Percentiles rank a stretch among this genome's conserved stretches.
phyloP scores from a whole-genome alignment of 805 yeast genomes.

The Wickerhamiella nectarea region DNA sequence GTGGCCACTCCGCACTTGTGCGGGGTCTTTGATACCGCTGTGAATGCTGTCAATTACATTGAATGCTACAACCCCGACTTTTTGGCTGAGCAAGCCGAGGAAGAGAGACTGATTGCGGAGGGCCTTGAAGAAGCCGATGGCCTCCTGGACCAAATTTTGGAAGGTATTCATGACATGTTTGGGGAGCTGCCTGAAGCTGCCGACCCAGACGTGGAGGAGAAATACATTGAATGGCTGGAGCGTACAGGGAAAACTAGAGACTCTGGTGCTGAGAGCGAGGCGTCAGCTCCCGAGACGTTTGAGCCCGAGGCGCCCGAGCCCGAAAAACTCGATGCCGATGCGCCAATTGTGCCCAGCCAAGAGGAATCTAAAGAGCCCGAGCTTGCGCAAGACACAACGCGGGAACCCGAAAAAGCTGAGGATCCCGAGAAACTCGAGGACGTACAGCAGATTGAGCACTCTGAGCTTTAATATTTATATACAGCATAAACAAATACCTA shows the following conservation, averaged over 20 bases:
- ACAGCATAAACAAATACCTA: not conserved
- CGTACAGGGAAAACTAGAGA: not conserved
- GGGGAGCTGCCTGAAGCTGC: not conserved
- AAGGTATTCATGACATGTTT: not conserved
- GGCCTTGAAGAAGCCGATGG: not conserved
- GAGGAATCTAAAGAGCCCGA: not conserved
- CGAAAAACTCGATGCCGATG: not conserved
- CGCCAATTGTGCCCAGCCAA: not conserved
- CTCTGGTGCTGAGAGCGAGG: not conserved
- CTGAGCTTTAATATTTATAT: not conserved
- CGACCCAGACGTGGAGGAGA: not conserved
- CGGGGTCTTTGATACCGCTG: conserved; percentile 10
- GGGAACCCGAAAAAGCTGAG: not conserved
- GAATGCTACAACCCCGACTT: conserved; percentile 8
- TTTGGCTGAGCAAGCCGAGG: not conserved
- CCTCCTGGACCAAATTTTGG: not conserved
- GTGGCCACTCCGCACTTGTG: conserved; percentile 15
- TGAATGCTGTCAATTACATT: conserved; percentile 6
- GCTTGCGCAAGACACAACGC: not conserved
- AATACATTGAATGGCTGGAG: not conserved
- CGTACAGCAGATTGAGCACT: not conserved
- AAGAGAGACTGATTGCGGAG: not conserved
- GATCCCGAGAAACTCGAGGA: not conserved
- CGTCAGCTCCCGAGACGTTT: no score
- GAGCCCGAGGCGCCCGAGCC: not conserved